These are phyloP conservation scores for Aspergillus neoniger DNA, from an alignment of 2,329 filamentous ascomycete genomes.

Conservation along the genomic window DNA sequence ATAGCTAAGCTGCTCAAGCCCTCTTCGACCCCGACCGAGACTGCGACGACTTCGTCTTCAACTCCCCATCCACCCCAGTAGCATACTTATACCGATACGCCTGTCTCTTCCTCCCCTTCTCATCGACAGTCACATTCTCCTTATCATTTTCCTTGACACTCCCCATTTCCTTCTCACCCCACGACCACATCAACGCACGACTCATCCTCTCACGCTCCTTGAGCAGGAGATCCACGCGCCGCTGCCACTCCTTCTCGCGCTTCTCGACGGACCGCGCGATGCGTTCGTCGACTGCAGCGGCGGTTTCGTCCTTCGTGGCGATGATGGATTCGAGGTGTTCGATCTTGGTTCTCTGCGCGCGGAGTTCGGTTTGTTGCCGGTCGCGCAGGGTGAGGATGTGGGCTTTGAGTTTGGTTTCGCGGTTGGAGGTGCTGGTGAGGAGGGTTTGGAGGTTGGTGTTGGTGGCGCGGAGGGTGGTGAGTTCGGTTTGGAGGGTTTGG, in stretches of 20 bases:
- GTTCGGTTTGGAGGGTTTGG: constrained; percentile 39
- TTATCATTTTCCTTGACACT: constrained; percentile 18
- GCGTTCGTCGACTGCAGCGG: constrained; percentile 41
- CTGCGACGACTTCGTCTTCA: too few relatives aligned
- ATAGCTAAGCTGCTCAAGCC: not conserved
- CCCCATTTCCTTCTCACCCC: constrained; percentile 46
- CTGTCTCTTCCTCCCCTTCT: constrained; percentile 28
- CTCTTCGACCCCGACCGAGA: not conserved
- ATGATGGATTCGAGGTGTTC: constrained; percentile 38
- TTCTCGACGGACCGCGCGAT: constrained; percentile 45
- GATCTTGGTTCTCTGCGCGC: constrained; percentile 35
- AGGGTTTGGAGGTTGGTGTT: constrained; percentile 40
- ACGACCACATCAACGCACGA: constrained; percentile 42
- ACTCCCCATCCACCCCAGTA: not conserved
- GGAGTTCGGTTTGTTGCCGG: constrained; percentile 24
- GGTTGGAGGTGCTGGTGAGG: constrained; percentile 37
- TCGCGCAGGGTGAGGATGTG: constrained; percentile 32
- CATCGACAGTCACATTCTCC: constrained; percentile 28
- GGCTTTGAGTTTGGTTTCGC: constrained; percentile 36
- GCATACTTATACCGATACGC: constrained; percentile 45
- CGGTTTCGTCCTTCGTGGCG: constrained; percentile 43
- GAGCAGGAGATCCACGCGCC: constrained; percentile 43
- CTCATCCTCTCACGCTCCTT: constrained; percentile 45
- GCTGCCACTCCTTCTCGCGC: constrained; percentile 47
- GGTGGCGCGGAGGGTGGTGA: constrained; percentile 40